A percentile compares a stretch with the other conserved stretches of the same genome.
These are phyloP conservation scores for Mucor racemosus DNA, from an alignment of 371 early-diverging fungal species.

Conservation along the genomic window DNA sequence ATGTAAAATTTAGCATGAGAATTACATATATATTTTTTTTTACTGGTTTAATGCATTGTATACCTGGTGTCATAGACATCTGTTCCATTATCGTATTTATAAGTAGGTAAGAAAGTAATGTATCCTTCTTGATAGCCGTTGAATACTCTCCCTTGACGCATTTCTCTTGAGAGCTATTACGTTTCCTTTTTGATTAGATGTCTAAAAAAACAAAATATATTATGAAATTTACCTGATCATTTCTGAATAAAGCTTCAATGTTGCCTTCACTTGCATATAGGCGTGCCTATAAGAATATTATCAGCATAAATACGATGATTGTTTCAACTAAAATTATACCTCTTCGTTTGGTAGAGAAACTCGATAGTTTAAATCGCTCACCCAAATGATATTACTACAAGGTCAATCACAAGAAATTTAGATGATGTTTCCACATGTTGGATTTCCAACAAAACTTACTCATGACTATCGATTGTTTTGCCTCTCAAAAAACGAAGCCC, in stretches of 20 bases:
- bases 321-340: slow-evolving; percentile 35
- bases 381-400: slow-evolving; percentile 78
- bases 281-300: slow-evolving; percentile 30
- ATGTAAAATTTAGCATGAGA: too few species aligned
- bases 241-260: slow-evolving; percentile 41
- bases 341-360: slow-evolving; percentile 75
- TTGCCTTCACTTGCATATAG: slow-evolving; percentile 40
- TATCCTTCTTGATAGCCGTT: slow-evolving; percentile 80
- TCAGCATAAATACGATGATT: neutral
- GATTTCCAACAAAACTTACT: slow-evolving; percentile 47
- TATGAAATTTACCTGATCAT: slow-evolving; percentile 61
- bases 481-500: slow-evolving; percentile 77
- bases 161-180: slow-evolving; percentile 70
- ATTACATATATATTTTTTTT: too few species aligned
- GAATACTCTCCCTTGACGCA: slow-evolving; percentile 71
- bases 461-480: slow-evolving; percentile 71
- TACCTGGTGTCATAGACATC: slow-evolving; percentile 85
- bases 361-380: slow-evolving; percentile 92
- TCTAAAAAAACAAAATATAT: neutral
- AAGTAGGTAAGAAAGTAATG: slow-evolving; percentile 90
- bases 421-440: neutral
- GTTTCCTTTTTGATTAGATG: slow-evolving; percentile 26
- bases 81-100: slow-evolving; percentile 91
- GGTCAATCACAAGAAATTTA: neutral
- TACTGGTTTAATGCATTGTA: too few species aligned